A percentile compares a stretch with the other conserved stretches of the same genome.
Evolutionary conservation across 1,284 basidiomycete species (phyloP).

Genomic region (Rhodotorula sp.): DNA sequence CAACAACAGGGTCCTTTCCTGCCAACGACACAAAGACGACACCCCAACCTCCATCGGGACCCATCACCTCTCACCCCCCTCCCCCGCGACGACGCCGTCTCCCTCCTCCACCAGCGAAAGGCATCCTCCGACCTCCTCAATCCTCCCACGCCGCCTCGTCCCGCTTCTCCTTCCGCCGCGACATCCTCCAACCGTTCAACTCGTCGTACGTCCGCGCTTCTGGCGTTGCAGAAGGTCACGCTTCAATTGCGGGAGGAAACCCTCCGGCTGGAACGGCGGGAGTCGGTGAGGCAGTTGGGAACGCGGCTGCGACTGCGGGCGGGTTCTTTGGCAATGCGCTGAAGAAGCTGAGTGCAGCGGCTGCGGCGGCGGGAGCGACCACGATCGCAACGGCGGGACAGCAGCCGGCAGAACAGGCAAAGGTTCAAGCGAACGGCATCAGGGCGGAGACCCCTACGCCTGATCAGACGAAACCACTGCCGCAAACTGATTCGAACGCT

Average conservation of each 20-base stretch:
- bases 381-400: background rate
- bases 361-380: slow-evolving; percentile 3
- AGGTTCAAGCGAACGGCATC: too few species aligned
- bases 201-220: slow-evolving; percentile 6
- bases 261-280: slow-evolving; percentile 19
- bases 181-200: slow-evolving; percentile 41
- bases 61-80: background rate
- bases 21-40: background rate
- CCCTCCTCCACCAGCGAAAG: slow-evolving; percentile 24
- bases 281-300: slow-evolving; percentile 17
- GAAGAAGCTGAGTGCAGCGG: slow-evolving; percentile 26
- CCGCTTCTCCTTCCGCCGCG: slow-evolving; percentile 43
- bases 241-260: slow-evolving; percentile 8
- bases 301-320: slow-evolving; percentile 20
- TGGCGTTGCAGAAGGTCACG: slow-evolving; percentile 10
- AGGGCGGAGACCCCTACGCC: background rate
- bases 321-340: slow-evolving; percentile 34
- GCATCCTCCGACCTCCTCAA: slow-evolving; percentile 41
- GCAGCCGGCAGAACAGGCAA: background rate
- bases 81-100: background rate
- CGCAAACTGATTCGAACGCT: too few species aligned
- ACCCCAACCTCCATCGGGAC: background rate
- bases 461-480: too few species aligned
- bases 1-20: too few species aligned
- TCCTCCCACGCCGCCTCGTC: slow-evolving; percentile 22